Evolutionary conservation across 345 rosid species (phyloP), one percentile per base, ranked within the genome.

Genomic region (Sonneratia alba): DNA sequence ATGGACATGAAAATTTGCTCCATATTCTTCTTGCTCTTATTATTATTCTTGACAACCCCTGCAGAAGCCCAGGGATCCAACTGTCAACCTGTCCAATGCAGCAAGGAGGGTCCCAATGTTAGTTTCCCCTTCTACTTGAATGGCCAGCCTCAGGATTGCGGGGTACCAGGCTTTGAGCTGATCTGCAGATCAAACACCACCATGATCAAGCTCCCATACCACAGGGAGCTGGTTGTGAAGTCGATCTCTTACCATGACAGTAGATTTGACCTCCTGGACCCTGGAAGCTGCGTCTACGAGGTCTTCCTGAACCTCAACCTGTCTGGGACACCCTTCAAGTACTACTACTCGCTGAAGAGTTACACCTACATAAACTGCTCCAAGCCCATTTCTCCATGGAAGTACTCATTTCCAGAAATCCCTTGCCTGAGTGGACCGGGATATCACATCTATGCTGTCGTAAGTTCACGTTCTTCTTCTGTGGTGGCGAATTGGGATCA

Each of bases 311-410:
- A 87, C 72, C 91, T 89, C 55, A 73, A 89, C 77, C 86, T 87
- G 67, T 77, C 89, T 22, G 47, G 61, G 7, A 80, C 94, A 1
- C 88, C 81, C 3, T 89, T 87, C 75, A 76, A 18, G 16, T 85
- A 89, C 73, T 83, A 77, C 76, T 84, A 83, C 56, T 57, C 72
- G 36, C 73, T 85, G 48, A 84, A 72, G 80, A 80, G 78, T 65
- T 81, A 84, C 76, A 83, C 86, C 1, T 89, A 85, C 81, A 75
- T 89, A 61, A 87, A 84, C 56, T 89, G 94, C 73, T 87, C 94
- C 2, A 61, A 75, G 5, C 55, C 70, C 47, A 74, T 21, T 8
- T 16, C 57, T 32, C 49, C n/a, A 13, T 24, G 36, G 36, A 36
- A 57, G 43, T 13, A 22, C 65, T 49, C 85, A 68, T 75, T 76